Conservation (phyloP, 495 filamentous ascomycete genomes). For the Friedmanniomyces endolithicus region DNA sequence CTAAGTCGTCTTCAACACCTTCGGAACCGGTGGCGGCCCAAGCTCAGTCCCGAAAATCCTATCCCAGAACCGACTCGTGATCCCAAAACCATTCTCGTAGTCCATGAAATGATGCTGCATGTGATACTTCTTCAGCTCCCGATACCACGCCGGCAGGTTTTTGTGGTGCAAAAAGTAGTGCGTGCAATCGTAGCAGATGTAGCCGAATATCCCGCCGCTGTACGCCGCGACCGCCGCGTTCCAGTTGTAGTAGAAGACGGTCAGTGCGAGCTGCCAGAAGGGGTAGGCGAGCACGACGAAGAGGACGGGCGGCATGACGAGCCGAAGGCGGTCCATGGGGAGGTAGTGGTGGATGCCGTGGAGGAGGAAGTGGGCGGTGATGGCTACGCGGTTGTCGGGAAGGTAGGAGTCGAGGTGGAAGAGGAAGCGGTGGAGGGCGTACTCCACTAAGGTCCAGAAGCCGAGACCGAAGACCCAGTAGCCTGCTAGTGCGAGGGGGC, state of each 20-base stretch:
- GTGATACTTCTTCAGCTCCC: constrained; percentile 88
- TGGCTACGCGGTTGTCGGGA: constrained; percentile 78
- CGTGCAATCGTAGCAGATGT: constrained; percentile 90
- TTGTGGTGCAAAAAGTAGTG: constrained; percentile 99
- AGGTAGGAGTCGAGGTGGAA: constrained; percentile 92
- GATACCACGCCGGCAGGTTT: constrained; percentile 79
- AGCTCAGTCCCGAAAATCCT: constrained; percentile 80
- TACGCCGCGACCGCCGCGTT: constrained; percentile 60
- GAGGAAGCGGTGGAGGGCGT: constrained; percentile 75
- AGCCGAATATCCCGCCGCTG: constrained; percentile 89
- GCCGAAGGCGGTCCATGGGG: constrained; percentile 91
- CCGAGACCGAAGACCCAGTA: constrained; percentile 55
- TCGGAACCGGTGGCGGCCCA: constrained; percentile 28
- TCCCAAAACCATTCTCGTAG: constrained; percentile 94
- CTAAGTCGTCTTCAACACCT: constrained; percentile 28
- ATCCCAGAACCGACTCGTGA: constrained; percentile 98
- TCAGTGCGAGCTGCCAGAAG: constrained; percentile 87
- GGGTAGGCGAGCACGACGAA: constrained; percentile 75
- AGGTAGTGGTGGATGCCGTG: constrained; percentile 98
- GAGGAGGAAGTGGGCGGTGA: constrained; percentile 85
- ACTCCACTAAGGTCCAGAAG: constrained; percentile 87
- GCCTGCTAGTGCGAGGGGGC: constrained; percentile 30
- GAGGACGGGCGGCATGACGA: constrained; percentile 92
- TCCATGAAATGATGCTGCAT: constrained; percentile 94
- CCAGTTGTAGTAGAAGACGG: constrained; percentile 78